A percentile compares a stretch with the other conserved stretches of the same genome.
Evolutionary conservation across 768 basidiomycete species (phyloP).

Genomic region (Dentipellis fragilis): DNA sequence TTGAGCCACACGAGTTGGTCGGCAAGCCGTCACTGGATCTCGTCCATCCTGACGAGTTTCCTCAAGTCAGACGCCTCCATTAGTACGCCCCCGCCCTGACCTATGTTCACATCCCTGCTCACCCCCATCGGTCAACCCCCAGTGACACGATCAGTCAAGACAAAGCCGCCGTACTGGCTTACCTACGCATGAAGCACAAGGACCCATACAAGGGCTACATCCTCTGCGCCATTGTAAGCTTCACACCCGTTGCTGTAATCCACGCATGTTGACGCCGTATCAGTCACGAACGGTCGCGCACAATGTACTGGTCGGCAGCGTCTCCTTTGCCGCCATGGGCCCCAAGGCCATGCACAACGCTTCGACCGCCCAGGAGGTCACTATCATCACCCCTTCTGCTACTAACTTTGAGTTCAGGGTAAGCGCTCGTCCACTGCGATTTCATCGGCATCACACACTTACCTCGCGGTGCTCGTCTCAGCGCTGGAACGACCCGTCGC

Average conservation of each 20-base stretch:
- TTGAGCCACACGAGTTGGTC: conserved; percentile 62
- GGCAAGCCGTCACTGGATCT: conserved; percentile 63
- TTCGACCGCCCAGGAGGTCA: conserved; percentile 76
- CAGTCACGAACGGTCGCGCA: conserved; percentile 60
- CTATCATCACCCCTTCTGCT: conserved; percentile 51
- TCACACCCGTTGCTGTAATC: neutral
- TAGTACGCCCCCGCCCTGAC: conserved; percentile 34
- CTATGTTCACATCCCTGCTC: neutral
- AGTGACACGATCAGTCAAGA: conserved; percentile 72
- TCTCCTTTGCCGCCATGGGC: conserved; percentile 68
- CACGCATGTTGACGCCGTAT: neutral
- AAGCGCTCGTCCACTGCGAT: conserved; percentile 23
- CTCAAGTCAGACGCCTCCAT: conserved; percentile 55
- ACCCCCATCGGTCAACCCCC: neutral
- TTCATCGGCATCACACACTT: neutral
- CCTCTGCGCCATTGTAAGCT: conserved; percentile 61
- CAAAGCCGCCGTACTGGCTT: conserved; percentile 71
- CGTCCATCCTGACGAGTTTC: conserved; percentile 73
- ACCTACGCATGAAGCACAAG: conserved; percentile 72
- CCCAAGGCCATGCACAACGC: conserved; percentile 72
- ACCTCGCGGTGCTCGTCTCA: conserved; percentile 17
- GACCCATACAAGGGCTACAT: conserved; percentile 69
- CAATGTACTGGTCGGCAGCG: conserved; percentile 66
- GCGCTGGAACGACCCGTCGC: conserved; percentile 64
- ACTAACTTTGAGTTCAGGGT: conserved; percentile 29